Conservation (phyloP, 169 alveolate genomes). For the Fabrea salina region DNA sequence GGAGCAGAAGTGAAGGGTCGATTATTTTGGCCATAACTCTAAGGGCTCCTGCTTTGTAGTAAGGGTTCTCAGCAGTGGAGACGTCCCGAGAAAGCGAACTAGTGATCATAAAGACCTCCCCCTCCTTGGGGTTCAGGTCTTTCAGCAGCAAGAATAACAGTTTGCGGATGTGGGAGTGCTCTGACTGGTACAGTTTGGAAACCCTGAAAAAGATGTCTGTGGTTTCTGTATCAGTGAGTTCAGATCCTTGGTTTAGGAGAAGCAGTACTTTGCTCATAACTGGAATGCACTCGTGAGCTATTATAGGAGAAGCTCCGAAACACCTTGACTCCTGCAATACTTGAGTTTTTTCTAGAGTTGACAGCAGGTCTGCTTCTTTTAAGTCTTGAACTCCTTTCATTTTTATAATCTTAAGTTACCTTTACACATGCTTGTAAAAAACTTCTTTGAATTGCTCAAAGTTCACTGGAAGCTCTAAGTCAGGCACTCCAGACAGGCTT, state of each 20-base stretch:
- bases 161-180: conserved; percentile 86
- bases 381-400: neutral
- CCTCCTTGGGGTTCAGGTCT: conserved; percentile 87
- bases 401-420: too few relatives aligned
- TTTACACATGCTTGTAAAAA: too few relatives aligned
- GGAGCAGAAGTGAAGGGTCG: conserved; percentile 91
- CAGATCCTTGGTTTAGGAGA: conserved; percentile 82
- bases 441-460: too few relatives aligned
- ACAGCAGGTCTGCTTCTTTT: neutral
- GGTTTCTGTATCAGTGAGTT: conserved; percentile 86
- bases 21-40: conserved; percentile 93
- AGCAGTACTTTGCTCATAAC: conserved; percentile 79
- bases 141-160: conserved; percentile 90
- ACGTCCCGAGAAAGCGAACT: conserved; percentile 94
- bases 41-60: conserved; percentile 93
- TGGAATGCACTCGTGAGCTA: conserved; percentile 79
- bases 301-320: conserved; percentile 83
- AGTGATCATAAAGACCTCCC: conserved; percentile 92
- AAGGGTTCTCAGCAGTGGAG: conserved; percentile 88
- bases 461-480: too few relatives aligned
- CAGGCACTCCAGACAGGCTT: too few relatives aligned
- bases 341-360: conserved; percentile 68
- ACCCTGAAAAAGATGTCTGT: conserved; percentile 92
- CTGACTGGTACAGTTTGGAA: conserved; percentile 92
- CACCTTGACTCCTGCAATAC: conserved; percentile 85